These are phyloP conservation scores for Eutypa lata DNA, from an alignment of 2,329 filamentous ascomycete genomes.

Conservation along the genomic window DNA sequence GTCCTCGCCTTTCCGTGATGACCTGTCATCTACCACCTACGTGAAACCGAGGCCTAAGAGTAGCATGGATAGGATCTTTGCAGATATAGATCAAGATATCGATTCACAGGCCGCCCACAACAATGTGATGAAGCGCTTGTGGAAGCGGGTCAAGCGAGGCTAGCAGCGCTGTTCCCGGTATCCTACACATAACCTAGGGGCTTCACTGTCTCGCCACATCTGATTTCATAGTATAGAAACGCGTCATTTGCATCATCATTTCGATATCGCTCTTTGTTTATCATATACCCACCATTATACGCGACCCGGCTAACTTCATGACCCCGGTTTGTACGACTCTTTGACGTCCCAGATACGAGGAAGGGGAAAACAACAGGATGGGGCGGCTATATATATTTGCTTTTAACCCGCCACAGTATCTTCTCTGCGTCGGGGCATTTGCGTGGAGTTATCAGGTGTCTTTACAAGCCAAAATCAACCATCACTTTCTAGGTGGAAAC, in stretches of 20 bases:
- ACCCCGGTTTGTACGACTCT: not conserved
- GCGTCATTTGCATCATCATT: no score
- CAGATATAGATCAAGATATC: constrained; percentile 50
- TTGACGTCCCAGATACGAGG: not conserved
- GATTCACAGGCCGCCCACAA: constrained; percentile 44
- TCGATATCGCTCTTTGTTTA: not conserved
- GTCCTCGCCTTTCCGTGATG: constrained; percentile 27
- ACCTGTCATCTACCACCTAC: constrained; percentile 27
- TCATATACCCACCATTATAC: not conserved
- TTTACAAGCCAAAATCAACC: not conserved
- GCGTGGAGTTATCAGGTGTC: not conserved
- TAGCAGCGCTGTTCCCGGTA: not conserved
- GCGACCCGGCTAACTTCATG: not conserved
- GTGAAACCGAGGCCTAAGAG: constrained; percentile 41
- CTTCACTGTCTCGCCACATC: no score
- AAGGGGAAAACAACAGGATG: not conserved
- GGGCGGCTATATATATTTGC: not conserved
- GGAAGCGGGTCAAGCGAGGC: constrained; percentile 56
- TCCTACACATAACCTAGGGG: not conserved
- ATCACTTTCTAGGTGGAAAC: no score
- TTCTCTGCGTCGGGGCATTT: not conserved
- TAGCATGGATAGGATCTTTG: constrained; percentile 51
- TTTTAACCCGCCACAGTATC: not conserved
- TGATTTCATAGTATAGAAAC: no score
- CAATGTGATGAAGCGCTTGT: constrained; percentile 60